Evolutionary conservation across 2,329 filamentous ascomycete species (phyloP), one percentile per base, ranked within the genome.

Genomic region (Aotearoamyces nothofagi): DNA sequence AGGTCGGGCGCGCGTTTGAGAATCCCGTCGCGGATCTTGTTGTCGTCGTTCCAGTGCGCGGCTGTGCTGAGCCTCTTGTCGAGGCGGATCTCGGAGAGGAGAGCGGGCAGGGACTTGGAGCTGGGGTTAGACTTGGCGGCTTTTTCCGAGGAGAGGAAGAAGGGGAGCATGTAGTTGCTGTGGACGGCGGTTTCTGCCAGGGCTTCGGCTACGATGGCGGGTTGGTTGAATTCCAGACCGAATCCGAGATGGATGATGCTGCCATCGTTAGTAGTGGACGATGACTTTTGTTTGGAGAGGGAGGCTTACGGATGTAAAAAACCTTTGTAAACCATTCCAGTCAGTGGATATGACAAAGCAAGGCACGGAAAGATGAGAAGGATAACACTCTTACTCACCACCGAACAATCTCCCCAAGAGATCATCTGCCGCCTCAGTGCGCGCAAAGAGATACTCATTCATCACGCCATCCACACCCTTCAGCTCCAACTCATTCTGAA

Each of bases 211-310:
- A 92, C 61, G 34, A 92, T 70, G 22, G 76, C 77, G 2, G 80
- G 79, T 46, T 90, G 80, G 10, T 63, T 49, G 56, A 81, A 90
- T 47, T 92, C 82, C 22, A 92, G 46, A 5, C 78, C 83, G 45
- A 81, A 90, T 31, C 81, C 78, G 11, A 90, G 62, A 46, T 92
- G 81, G 38, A 92, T 83, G 13, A 87, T 55, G 3, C 81, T 80
- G 45, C 90, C 81, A 3, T 83, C n/a, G n/a, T n/a, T n/a, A n/a
- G n/a, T n/a, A n/a, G n/a, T n/a, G n/a, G n/a, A n/a, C n/a, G n/a
- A n/a, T n/a, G n/a, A n/a, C n/a, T n/a, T n/a, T n/a, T n/a, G n/a
- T n/a, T n/a, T n/a, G n/a, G n/a, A n/a, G n/a, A n/a, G n/a, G n/a
- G n/a, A n/a, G n/a, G n/a, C n/a, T n/a, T n/a, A n/a, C n/a, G n/a